Base-by-base conservation (phyloP, 257 asterid genomes). In the Thymus mandschuricus region DNA sequence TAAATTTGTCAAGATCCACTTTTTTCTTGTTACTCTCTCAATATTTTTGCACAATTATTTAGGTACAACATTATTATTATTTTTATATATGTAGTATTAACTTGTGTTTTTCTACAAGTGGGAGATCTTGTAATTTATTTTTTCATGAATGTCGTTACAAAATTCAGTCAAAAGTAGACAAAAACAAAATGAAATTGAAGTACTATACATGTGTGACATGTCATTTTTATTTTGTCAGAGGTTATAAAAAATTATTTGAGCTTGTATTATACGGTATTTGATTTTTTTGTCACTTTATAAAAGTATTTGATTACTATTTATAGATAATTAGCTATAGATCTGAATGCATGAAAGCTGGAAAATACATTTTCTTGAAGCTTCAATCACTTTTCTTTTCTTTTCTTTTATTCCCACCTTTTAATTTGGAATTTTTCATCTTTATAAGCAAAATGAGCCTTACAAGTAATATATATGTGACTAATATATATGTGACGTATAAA, bases 1-100 rank as follows among this genome's bases (percentile, higher is more conserved):
- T 43, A 63, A 71, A 54, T 71, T 75, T 75, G 75, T 67, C 67
- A n/a, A 54, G 6, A 38, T 28, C 61, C 57, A 30, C 43, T 38
- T 40, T 35, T 35, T 71, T 4, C 10, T 43, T 7, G 49, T 44
- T 44, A 8, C 1, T 10, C 12, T 44, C 49, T 21, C 21, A 21
- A 21, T 21, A 21, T 21, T 21, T 21, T 21, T 21, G 21, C 21
- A 21, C 21, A 21, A 9, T 54, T 4, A 9, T 28, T 56, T 29
- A 57, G 15, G 35, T 29, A 10, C 30, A 30, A 0, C 10, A 1
- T 57, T 10, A 29, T 57, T 30, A 29, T 4, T 38, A 4, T 38
- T 38, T 4, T 38, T 7, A 38, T 0, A 38, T 1, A 38, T 4
- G 4, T 38, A 38, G 41, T 21, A 21, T 38, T 38, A 5, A 38